Percentiles rank a stretch among this genome's conserved stretches.
phyloP scores from a whole-genome alignment of 2,329 filamentous ascomycete genomes.

The Oidium heveae region DNA sequence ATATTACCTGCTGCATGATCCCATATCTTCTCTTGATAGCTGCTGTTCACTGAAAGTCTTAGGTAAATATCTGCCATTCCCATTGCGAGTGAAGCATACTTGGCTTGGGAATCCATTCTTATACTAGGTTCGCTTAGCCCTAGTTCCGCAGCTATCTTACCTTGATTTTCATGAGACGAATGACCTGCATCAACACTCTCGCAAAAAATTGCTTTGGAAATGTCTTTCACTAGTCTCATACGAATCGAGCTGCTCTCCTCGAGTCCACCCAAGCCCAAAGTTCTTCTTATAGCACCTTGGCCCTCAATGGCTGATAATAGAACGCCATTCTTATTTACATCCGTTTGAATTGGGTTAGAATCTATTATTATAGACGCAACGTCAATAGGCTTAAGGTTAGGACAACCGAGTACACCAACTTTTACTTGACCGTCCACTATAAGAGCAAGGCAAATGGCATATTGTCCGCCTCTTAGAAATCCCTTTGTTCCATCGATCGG shows the following conservation, averaged over 20 bases:
- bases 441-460: conserved; percentile 79
- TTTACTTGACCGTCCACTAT: conserved; percentile 86
- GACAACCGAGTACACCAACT: conserved; percentile 83
- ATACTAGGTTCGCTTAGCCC: conserved; percentile 79
- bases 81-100: conserved; percentile 85
- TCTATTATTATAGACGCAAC: conserved; percentile 40
- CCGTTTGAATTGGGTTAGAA: conserved; percentile 49
- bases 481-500: conserved; percentile 97
- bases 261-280: conserved; percentile 33
- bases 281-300: conserved; percentile 55
- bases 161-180: conserved; percentile 72
- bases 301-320: conserved; percentile 67
- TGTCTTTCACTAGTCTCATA: conserved; percentile 54
- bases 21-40: conserved; percentile 98
- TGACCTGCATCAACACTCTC: conserved; percentile 89
- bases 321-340: conserved; percentile 55
- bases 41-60: conserved; percentile 57
- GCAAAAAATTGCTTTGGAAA: conserved; percentile 72
- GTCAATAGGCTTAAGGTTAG: conserved; percentile 81
- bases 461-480: conserved; percentile 86
- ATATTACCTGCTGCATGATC: conserved; percentile 90
- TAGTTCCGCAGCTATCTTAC: conserved; percentile 56
- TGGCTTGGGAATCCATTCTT: conserved; percentile 92
- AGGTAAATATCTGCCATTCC: conserved; percentile 91
- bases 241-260: conserved; percentile 35